Evolutionary conservation across 2,329 filamentous ascomycete species (phyloP), one percentile per base, ranked within the genome.

Genomic region (Trichoderma sp.): DNA sequence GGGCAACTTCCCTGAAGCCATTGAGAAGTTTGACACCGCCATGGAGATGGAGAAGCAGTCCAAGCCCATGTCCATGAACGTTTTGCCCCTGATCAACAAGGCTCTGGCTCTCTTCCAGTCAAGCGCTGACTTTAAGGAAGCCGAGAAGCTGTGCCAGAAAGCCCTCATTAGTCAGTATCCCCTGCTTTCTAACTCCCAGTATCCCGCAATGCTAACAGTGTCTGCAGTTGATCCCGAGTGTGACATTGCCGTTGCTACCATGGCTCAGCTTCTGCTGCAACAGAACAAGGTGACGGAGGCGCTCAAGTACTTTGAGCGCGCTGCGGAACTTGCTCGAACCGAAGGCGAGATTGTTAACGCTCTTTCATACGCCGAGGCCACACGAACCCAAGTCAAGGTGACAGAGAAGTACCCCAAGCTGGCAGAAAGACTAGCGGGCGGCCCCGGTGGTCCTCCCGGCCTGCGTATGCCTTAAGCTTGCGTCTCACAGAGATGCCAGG

Each of bases 21-120:
- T 99, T 71, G 92, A 97, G 83, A 97, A 97, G 82, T 99, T 99
- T 76, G 95, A 99, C 79, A 95, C 90, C 29, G 95, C 95, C n/a
- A 94, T 98, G 72, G 94, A 98, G 78, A 94, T 98, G 90, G 95
- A 99, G 87, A 96, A 95, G 84, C 89, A 92, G 80, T 90, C 89
- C 71, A 96, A 96, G 83, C 94, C 94, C 15, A 90, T 95, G 80
- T 92, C 93, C 70, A 98, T 99, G 90, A 99, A 99, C 76, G 95
- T 99, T 34, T 84, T 99, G 71, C 95, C 95, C 15, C 85, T 99
- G 60, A 98, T 99, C 82, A 99, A 99, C 88, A 99, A 99, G 84
- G 94, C 95, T 5, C 87, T 99, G 32, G 93, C 94, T 13, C 85
- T 98, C 56, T 98, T 97, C 87, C 95, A 99, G 79, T 97, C 94